Percentiles rank a stretch among this genome's conserved stretches.
phyloP scores from a whole-genome alignment of 192 early-diverging fungal genomes.

The Gaertneriomyces semiglobifer region DNA sequence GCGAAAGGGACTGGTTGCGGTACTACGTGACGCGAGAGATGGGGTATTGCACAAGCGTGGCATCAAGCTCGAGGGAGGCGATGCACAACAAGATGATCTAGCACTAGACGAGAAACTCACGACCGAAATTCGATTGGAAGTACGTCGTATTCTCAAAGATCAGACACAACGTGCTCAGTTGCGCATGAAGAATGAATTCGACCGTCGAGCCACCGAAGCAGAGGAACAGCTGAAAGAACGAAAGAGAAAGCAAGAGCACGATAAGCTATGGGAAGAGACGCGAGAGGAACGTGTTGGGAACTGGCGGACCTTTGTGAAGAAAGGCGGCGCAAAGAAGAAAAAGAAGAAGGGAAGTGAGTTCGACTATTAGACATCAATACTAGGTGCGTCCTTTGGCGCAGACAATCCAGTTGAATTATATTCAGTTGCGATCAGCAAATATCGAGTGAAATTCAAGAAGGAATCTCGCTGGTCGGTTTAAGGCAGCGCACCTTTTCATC shows the following conservation, averaged over 20 bases:
- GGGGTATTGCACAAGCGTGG: slow-evolving; percentile 30
- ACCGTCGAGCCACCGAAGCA: slow-evolving; percentile 29
- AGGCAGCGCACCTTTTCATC: too few species aligned
- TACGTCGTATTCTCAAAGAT: slow-evolving; percentile 34
- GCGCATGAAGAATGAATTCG: slow-evolving; percentile 46
- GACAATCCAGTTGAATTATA: too few species aligned
- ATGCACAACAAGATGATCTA: slow-evolving; percentile 5
- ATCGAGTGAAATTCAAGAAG: too few species aligned
- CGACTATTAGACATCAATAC: too few species aligned
- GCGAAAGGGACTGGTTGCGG: slow-evolving; percentile 29
- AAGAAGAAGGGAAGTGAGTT: slow-evolving; percentile 28
- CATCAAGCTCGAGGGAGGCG: neutral
- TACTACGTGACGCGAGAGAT: slow-evolving; percentile 43
- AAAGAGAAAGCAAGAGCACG: slow-evolving; percentile 44
- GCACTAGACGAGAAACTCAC: slow-evolving; percentile 10
- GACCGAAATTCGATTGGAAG: slow-evolving; percentile 36
- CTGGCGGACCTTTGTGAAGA: slow-evolving; percentile 50
- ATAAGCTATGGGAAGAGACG: slow-evolving; percentile 52
- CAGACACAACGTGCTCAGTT: slow-evolving; percentile 32
- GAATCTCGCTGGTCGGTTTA: too few species aligned
- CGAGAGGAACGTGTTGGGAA: slow-evolving; percentile 45
- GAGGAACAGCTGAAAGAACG: slow-evolving; percentile 42
- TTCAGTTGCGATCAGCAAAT: too few species aligned
- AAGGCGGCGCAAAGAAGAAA: slow-evolving; percentile 43
- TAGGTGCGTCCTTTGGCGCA: too few species aligned